Conservation (phyloP, 257 asterid genomes). For the Schizonepeta tenuifolia region DNA sequence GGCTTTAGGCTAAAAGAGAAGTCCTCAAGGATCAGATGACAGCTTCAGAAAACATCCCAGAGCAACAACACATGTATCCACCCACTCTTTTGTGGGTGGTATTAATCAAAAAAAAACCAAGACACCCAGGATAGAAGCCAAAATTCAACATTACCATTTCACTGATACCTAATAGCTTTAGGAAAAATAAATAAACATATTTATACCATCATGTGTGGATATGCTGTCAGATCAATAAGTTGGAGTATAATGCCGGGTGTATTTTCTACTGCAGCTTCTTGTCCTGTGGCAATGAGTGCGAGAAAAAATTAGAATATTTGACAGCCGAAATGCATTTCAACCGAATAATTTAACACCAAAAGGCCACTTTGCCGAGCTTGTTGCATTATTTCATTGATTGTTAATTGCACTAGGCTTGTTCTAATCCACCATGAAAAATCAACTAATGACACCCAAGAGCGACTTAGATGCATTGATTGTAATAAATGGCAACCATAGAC, state of each 20-base stretch:
- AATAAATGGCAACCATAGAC: neutral
- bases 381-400: constrained; percentile 4
- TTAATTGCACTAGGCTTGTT: constrained; percentile 1
- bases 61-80: neutral
- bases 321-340: constrained; percentile 24
- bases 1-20: neutral
- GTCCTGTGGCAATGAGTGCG: constrained; percentile 52
- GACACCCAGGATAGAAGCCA: constrained; percentile 1
- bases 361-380: neutral
- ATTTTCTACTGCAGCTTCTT: constrained; percentile 69
- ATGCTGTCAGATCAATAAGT: constrained; percentile 61
- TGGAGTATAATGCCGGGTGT: constrained; percentile 56
- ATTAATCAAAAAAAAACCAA: neutral
- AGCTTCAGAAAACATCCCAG: neutral
- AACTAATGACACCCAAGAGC: neutral
- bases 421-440: neutral
- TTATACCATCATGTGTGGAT: constrained; percentile 66
- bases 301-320: constrained; percentile 23
- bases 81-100: neutral
- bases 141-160: neutral
- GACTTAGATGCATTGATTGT: neutral
- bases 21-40: constrained; percentile 13
- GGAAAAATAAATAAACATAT: neutral
- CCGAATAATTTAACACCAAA: neutral
- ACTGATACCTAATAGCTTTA: neutral